Base-by-base conservation (phyloP, 148 eudicot genomes). In the Camellia japonica region DNA sequence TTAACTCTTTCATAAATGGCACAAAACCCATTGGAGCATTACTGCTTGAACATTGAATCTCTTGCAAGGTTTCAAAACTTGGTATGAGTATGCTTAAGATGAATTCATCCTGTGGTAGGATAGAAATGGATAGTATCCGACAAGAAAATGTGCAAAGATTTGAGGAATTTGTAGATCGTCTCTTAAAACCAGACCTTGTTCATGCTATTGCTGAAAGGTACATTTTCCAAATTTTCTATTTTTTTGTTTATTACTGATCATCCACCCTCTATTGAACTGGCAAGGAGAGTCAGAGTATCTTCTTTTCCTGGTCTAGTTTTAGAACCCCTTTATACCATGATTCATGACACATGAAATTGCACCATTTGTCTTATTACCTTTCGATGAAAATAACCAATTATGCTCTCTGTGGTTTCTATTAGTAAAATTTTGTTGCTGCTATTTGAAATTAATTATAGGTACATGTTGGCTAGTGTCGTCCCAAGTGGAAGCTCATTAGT, bases 141-240 rank as follows among this genome's bases (percentile, higher is more conserved):
- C 88, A 90, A 77, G 94, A 87, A 23, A 93, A 95, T 78, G 83
- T 95, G 55, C 87, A 81, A 38, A 87, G 84, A 83, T 91, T 84
- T 77, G 98, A 93, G 85, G 98, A 95, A 78, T 95, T 95, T 85
- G 85, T 95, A 43, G 98, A 95, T 54, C 76, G 79, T 44, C 91
- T 92, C 62, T 82, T 95, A 77, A 95, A 92, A 83, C 98, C 97
- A 76, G 94, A 92, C 82, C 98, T 95, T 80, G 91, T 91, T 76
- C 83, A 73, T 59, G 92, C 93, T 68, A 30, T 30, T 87, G 92
- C 91, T 84, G 89, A 89, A 83, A 83, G 98, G 98, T 95, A 76
- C 11, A 13, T 30, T 78, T 19, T 38, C 62, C 73, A 46, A n/a
- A 64, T 3, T 44, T 82, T 38, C 8, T 47, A 13, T 64, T 12